Evolutionary conservation across 306 rosid species (phyloP).

Genomic region (Ochetophila trinervis): DNA sequence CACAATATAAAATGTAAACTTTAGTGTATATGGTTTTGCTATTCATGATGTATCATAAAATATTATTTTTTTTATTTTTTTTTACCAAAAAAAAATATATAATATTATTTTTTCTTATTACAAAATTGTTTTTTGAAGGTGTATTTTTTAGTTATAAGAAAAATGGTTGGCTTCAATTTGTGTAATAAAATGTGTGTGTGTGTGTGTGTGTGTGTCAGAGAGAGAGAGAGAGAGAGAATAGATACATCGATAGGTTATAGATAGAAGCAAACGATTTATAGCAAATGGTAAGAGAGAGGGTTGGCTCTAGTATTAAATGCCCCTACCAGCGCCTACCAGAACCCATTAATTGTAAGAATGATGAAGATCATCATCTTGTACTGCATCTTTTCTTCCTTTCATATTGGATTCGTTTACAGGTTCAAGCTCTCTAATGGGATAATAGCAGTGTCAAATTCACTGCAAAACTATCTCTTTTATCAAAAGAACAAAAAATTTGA

Average conservation of each 20-base stretch:
- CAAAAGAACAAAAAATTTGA: conserved; percentile 8
- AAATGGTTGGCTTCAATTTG: conserved; percentile 5
- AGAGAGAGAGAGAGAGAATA: not conserved
- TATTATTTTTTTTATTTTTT: too few relatives aligned
- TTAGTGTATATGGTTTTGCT: too few relatives aligned
- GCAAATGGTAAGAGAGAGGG: conserved; percentile 28
- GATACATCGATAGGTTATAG: conserved; percentile 10
- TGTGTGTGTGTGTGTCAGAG: too few relatives aligned
- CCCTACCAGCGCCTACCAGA: conserved; percentile 56
- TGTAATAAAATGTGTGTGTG: not conserved
- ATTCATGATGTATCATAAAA: too few relatives aligned
- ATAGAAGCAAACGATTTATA: not conserved
- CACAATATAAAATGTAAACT: too few relatives aligned
- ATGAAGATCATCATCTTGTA: not conserved
- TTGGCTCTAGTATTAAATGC: conserved; percentile 52
- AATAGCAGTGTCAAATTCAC: not conserved
- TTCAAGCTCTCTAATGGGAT: conserved; percentile 16
- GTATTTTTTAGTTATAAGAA: too few relatives aligned
- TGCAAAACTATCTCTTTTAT: not conserved
- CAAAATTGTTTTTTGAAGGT: too few relatives aligned
- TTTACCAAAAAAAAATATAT: too few relatives aligned
- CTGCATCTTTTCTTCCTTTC: not conserved
- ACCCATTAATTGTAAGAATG: conserved; percentile 45
- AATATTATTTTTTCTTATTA: too few relatives aligned
- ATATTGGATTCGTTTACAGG: conserved; percentile 1